These are phyloP conservation scores for Symmetrospora coprosmae DNA, from an alignment of 768 basidiomycete species.

Conservation along the genomic window DNA sequence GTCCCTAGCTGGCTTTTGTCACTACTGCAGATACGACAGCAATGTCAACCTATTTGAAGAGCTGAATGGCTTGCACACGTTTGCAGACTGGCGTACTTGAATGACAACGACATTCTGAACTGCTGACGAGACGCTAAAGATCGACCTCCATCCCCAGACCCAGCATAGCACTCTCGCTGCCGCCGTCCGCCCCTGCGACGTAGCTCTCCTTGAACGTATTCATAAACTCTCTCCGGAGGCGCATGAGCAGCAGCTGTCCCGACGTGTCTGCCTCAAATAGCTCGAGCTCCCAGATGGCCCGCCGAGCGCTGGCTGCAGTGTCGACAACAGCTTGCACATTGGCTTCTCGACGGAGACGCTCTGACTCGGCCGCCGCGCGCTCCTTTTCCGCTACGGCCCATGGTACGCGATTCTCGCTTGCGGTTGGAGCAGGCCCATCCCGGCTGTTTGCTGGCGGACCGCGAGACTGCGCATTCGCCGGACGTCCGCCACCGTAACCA, in stretches of 20 bases:
- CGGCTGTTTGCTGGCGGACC: background rate
- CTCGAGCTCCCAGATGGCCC: conserved; percentile 14
- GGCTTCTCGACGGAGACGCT: background rate
- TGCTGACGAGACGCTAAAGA: too few relatives aligned
- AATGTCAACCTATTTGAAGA: too few relatives aligned
- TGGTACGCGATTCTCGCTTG: background rate
- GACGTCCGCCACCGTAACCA: too few relatives aligned
- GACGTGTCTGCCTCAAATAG: background rate
- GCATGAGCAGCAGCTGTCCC: background rate
- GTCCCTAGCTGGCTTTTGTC: too few relatives aligned
- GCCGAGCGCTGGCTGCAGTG: background rate
- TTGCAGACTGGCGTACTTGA: too few relatives aligned
- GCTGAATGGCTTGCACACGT: too few relatives aligned
- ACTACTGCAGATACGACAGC: too few relatives aligned
- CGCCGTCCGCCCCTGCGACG: background rate
- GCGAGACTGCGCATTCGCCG: background rate
- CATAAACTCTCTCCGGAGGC: background rate
- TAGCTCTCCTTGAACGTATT: background rate
- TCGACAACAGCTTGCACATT: background rate
- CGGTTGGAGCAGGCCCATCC: background rate
- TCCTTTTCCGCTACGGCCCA: too few relatives aligned
- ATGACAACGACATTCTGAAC: too few relatives aligned
- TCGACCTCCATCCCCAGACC: too few relatives aligned
- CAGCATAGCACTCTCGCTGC: too few relatives aligned
- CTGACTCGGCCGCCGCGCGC: too few relatives aligned